Conservation (phyloP, 495 filamentous ascomycete species). For the Penicillium lagena region DNA sequence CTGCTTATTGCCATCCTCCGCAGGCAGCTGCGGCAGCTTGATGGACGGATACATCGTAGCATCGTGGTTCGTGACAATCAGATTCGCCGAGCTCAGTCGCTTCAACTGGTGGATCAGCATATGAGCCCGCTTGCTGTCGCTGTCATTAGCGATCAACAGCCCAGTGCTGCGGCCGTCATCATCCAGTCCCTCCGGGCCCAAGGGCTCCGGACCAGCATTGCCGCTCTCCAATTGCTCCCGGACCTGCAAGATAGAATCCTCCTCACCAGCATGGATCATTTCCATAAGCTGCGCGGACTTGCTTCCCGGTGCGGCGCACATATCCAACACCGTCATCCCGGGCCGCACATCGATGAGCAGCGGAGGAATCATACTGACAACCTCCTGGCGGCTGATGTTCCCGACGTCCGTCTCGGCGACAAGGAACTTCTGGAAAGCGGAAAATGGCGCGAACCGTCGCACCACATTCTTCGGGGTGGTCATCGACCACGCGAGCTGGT, state of each 20-base stretch:
- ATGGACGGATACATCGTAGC: conserved; percentile 93
- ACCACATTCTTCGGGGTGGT: conserved; percentile 92
- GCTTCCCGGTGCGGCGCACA: conserved; percentile 95
- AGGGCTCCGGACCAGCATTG: conserved; percentile 39
- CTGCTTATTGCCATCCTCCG: conserved; percentile 39
- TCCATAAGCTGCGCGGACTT: conserved; percentile 95
- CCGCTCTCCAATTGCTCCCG: conserved; percentile 45
- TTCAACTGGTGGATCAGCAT: conserved; percentile 98
- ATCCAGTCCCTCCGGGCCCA: conserved; percentile 46
- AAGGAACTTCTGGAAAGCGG: conserved; percentile 95
- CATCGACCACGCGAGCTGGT: conserved; percentile 91
- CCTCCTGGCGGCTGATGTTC: conserved; percentile 94
- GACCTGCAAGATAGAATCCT: conserved; percentile 64
- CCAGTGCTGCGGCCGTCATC: conserved; percentile 87
- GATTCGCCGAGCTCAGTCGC: conserved; percentile 88
- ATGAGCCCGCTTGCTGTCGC: conserved; percentile 89
- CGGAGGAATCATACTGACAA: conserved; percentile 98
- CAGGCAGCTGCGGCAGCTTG: conserved; percentile 53
- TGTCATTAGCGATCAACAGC: conserved; percentile 89
- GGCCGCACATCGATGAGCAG: conserved; percentile 85
- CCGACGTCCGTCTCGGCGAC: conserved; percentile 94
- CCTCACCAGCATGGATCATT: conserved; percentile 87
- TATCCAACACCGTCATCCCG: conserved; percentile 86
- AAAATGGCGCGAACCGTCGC: conserved; percentile 84
- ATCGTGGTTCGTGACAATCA: conserved; percentile 97